A percentile compares a stretch with the other conserved stretches of the same genome.
Conservation (phyloP, 2,329 filamentous ascomycete genomes). For the Sporothrix brunneoviolacea region DNA sequence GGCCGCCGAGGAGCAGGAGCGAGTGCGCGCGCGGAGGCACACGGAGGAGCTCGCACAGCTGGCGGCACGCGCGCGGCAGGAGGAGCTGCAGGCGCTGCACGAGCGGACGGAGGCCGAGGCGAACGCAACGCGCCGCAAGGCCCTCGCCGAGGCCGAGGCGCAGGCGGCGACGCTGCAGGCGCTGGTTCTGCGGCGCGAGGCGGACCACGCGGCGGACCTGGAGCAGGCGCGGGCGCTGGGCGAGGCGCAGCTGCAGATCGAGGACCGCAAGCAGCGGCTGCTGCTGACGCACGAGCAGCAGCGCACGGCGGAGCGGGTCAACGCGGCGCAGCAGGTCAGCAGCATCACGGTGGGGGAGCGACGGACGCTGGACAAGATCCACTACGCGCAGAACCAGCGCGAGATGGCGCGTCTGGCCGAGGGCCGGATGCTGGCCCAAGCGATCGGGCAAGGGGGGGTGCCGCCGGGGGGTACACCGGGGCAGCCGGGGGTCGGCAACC, state of each 20-base stretch:
- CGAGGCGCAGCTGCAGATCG: slow-evolving; percentile 40
- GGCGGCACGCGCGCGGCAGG: slow-evolving; percentile 38
- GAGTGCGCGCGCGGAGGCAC: slow-evolving; percentile 40
- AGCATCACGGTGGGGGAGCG: slow-evolving; percentile 43
- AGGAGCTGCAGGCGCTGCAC: slow-evolving; percentile 38
- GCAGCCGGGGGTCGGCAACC: slow-evolving; percentile 27
- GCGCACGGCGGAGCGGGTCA: slow-evolving; percentile 39
- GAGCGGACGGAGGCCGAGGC: slow-evolving; percentile 44
- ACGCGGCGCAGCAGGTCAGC: slow-evolving; percentile 44
- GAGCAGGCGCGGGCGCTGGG: slow-evolving; percentile 38
- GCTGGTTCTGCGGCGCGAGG: slow-evolving; percentile 13
- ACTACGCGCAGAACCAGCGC: slow-evolving; percentile 39
- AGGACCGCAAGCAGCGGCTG: slow-evolving; percentile 37
- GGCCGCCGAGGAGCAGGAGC: slow-evolving; percentile 42
- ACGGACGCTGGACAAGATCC: slow-evolving; percentile 43
- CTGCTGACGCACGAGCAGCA: slow-evolving; percentile 44
- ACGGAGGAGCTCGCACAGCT: slow-evolving; percentile 44
- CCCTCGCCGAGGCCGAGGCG: slow-evolving; percentile 37
- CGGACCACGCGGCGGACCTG: slow-evolving; percentile 39
- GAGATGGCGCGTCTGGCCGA: slow-evolving; percentile 40
- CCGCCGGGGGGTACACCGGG: slow-evolving; percentile 29
- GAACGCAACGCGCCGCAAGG: slow-evolving; percentile 29
- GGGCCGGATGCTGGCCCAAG: slow-evolving; percentile 45
- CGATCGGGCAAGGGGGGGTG: too few relatives aligned
- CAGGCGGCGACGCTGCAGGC: slow-evolving; percentile 7